Percentiles rank a stretch among this genome's conserved stretches.
phyloP scores from a whole-genome alignment of 2,329 filamentous ascomycete genomes.

The Penicillium brevicompactum region DNA sequence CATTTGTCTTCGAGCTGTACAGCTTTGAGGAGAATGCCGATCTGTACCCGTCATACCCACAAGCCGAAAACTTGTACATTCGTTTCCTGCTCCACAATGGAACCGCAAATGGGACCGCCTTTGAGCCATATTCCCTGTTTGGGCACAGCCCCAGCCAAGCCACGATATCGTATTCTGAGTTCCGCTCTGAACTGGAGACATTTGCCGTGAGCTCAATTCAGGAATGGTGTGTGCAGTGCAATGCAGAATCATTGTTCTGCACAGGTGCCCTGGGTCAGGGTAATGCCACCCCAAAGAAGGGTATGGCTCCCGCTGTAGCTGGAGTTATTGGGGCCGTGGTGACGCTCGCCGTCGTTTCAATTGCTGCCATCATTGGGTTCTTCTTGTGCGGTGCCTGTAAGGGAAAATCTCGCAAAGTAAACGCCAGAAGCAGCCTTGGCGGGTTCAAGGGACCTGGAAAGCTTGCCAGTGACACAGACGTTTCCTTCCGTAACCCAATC shows the following conservation, averaged over 20 bases:
- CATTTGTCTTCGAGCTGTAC: slow-evolving; percentile 57
- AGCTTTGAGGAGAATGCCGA: slow-evolving; percentile 38
- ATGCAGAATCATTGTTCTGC: slow-evolving; percentile 54
- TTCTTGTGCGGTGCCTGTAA: slow-evolving; percentile 52
- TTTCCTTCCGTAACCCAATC: slow-evolving; percentile 46
- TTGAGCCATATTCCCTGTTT: slow-evolving; percentile 2
- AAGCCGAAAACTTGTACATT: slow-evolving; percentile 52
- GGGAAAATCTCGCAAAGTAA: slow-evolving; percentile 37
- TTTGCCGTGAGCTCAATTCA: slow-evolving; percentile 47
- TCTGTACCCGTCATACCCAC: slow-evolving; percentile 40
- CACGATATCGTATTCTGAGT: slow-evolving; percentile 55
- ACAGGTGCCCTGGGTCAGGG: slow-evolving; percentile 38
- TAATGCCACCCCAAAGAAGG: slow-evolving; percentile 9
- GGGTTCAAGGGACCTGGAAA: slow-evolving; percentile 61
- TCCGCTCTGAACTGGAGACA: slow-evolving; percentile 47
- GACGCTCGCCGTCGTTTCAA: slow-evolving; percentile 48
- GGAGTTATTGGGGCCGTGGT: slow-evolving; percentile 61
- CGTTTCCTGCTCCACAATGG: slow-evolving; percentile 62
- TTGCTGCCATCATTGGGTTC: slow-evolving; percentile 43
- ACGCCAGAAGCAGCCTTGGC: slow-evolving; percentile 36
- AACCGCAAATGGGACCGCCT: slow-evolving; percentile 37
- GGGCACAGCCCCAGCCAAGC: slow-evolving; percentile 42
- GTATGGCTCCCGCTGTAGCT: slow-evolving; percentile 49
- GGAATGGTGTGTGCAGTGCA: slow-evolving; percentile 58
- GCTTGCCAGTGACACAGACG: slow-evolving; percentile 57